phyloP scores from a whole-genome alignment of 2,329 filamentous ascomycete species.

The Penicillium oxalicum region DNA sequence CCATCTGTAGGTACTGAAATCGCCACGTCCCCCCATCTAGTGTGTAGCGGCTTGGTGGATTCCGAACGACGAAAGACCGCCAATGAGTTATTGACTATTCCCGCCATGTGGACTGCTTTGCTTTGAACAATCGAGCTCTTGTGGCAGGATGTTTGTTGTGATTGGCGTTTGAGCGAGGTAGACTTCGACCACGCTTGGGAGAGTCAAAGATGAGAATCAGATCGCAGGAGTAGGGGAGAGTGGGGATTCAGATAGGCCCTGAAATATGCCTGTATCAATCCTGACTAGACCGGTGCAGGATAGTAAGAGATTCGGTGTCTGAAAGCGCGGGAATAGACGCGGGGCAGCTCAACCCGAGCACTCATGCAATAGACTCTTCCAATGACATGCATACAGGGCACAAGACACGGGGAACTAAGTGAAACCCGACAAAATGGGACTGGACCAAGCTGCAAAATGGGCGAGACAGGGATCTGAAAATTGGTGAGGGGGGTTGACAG shows the following conservation, averaged over 20 bases:
- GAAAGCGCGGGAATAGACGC: conserved; percentile 2
- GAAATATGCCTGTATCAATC: too few relatives aligned
- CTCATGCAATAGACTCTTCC: conserved; percentile 5
- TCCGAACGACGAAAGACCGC: conserved; percentile 27
- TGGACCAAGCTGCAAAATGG: conserved; percentile 9
- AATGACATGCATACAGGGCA: conserved; percentile 9
- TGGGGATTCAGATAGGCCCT: too few relatives aligned
- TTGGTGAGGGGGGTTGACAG: conserved; percentile 5
- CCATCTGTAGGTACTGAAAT: conserved; percentile 36
- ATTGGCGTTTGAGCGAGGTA: too few relatives aligned
- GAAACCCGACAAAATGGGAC: conserved; percentile 5
- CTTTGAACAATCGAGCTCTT: background rate
- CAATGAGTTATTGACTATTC: conserved; percentile 26
- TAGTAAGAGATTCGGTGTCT: background rate
- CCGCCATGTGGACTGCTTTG: conserved; percentile 20
- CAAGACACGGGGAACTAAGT: conserved; percentile 6
- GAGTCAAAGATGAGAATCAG: too few relatives aligned
- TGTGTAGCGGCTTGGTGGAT: conserved; percentile 25
- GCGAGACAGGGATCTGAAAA: conserved; percentile 11
- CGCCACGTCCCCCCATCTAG: conserved; percentile 36
- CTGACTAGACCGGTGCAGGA: too few relatives aligned
- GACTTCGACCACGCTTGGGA: too few relatives aligned
- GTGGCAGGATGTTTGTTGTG: too few relatives aligned
- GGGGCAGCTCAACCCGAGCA: background rate
- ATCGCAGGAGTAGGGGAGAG: too few relatives aligned